A percentile compares a stretch with the other conserved stretches of the same genome.
Evolutionary conservation across 805 yeast species (phyloP).

Genomic region (Pichia membranifaciens): DNA sequence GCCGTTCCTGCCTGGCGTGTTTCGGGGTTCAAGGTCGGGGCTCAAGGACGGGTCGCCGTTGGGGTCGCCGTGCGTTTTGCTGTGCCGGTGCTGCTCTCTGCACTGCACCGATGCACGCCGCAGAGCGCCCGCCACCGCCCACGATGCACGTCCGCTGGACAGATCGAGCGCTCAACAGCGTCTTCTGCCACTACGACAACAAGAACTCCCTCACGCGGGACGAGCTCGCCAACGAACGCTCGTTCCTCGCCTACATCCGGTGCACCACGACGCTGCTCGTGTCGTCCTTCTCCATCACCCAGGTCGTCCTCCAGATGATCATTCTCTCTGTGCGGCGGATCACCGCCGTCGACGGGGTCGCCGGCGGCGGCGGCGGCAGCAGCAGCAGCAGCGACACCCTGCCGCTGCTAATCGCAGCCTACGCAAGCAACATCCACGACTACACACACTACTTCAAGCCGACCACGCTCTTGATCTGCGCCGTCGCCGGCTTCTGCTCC

Average conservation of each 20-base stretch:
- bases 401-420: not conserved
- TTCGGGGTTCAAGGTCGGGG: too few species aligned
- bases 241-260: slow-evolving; percentile 3
- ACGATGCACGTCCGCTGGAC: not conserved
- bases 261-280: slow-evolving; percentile 1
- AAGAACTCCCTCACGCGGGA: slow-evolving; percentile 7
- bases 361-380: too few species aligned
- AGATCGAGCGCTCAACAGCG: not conserved
- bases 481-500: not conserved
- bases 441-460: slow-evolving; percentile 2
- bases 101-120: too few species aligned
- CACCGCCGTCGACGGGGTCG: not conserved
- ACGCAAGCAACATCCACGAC: not conserved
- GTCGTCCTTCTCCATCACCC: slow-evolving; percentile 7
- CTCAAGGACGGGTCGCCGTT: too few species aligned
- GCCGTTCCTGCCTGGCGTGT: too few species aligned
- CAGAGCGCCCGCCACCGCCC: too few species aligned
- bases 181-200: not conserved
- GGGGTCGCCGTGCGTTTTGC: too few species aligned
- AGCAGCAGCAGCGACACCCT: not conserved
- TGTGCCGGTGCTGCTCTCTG: too few species aligned
- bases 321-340: not conserved
- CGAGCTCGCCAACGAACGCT: slow-evolving; percentile 9
- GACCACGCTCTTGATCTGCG: not conserved
- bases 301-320: not conserved